Conservation (phyloP, 768 basidiomycete species). For the Exidia glandulosa region DNA sequence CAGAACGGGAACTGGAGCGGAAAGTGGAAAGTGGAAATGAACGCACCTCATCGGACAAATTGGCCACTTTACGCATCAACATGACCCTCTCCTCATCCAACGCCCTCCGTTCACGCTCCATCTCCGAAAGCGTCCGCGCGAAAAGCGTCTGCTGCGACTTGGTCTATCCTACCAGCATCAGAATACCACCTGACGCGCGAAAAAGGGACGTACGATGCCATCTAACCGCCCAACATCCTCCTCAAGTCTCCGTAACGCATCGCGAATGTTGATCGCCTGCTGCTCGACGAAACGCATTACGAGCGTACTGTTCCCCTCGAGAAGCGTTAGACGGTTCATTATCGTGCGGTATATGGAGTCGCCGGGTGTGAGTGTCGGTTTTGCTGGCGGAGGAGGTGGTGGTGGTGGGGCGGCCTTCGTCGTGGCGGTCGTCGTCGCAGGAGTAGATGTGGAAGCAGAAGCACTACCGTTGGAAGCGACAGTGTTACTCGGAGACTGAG, state of each 20-base stretch:
- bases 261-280: constrained; percentile 66
- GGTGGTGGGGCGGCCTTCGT: constrained; percentile 3
- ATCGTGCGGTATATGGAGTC: constrained; percentile 96
- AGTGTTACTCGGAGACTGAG: not conserved
- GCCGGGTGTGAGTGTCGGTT: constrained; percentile 30
- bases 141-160: constrained; percentile 58
- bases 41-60: constrained; percentile 70
- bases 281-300: constrained; percentile 82
- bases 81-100: constrained; percentile 63
- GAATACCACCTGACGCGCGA: not conserved
- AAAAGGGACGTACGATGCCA: constrained; percentile 45
- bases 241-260: constrained; percentile 60
- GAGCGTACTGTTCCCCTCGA: constrained; percentile 82
- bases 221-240: constrained; percentile 73
- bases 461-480: constrained; percentile 2
- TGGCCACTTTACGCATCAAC: constrained; percentile 57
- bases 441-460: constrained; percentile 10
- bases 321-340: constrained; percentile 77
- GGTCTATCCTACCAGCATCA: constrained; percentile 31
- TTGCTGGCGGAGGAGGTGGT: constrained; percentile 1
- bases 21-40: not conserved
- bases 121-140: constrained; percentile 51
- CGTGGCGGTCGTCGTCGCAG: constrained; percentile 12
- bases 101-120: constrained; percentile 54
- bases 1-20: not conserved